Conservation (phyloP, 305 asterid genomes). For the Fraxinus dipetala region DNA sequence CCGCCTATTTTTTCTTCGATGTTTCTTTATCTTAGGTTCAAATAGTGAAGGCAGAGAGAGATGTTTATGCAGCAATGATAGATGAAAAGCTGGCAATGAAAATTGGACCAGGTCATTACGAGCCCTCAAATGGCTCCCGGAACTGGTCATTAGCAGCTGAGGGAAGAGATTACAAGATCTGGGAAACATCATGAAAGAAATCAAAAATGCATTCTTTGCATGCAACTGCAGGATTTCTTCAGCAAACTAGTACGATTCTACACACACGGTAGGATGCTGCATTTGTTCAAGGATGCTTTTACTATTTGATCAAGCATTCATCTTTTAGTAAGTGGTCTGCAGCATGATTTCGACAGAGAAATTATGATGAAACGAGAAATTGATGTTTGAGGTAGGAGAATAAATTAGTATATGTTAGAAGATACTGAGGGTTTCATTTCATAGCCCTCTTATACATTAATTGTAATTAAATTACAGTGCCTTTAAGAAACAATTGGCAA, state of each 20-base stretch:
- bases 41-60: slow-evolving; percentile 78
- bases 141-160: slow-evolving; percentile 72
- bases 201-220: neutral
- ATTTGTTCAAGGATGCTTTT: neutral
- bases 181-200: slow-evolving; percentile 56
- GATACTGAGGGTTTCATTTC: neutral
- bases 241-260: neutral
- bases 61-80: slow-evolving; percentile 80
- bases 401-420: neutral
- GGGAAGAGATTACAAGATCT: slow-evolving; percentile 78
- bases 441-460: neutral
- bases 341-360: neutral
- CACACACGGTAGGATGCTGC: neutral
- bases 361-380: neutral
- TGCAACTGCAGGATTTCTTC: neutral
- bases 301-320: neutral
- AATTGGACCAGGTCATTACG: slow-evolving; percentile 92
- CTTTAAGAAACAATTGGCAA: neutral
- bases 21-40: slow-evolving; percentile 47
- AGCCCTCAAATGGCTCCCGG: slow-evolving; percentile 50
- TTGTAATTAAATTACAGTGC: neutral
- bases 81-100: slow-evolving; percentile 85
- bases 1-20: neutral
- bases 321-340: neutral
- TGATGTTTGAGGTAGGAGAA: neutral